Percentiles rank a stretch among this genome's conserved stretches.
Evolutionary conservation across 441 rosid genomes (phyloP).

Genomic region (Croton setiger): DNA sequence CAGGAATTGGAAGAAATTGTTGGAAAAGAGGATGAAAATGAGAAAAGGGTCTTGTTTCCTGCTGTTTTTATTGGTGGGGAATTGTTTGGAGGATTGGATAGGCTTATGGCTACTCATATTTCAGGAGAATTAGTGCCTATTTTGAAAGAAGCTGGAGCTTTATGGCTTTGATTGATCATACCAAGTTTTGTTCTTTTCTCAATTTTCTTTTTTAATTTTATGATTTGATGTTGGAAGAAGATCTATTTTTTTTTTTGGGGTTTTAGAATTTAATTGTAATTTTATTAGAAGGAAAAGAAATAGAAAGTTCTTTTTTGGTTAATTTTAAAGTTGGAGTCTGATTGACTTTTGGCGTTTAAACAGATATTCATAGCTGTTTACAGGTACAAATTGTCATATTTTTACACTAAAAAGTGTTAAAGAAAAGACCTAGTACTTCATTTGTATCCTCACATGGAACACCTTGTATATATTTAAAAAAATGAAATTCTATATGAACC

Average conservation of each 20-base stretch:
- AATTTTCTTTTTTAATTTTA: slow-evolving; percentile 3
- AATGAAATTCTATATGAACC: background rate
- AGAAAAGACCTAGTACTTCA: background rate
- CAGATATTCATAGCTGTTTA: slow-evolving; percentile 16
- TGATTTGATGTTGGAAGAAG: no score
- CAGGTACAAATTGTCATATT: no score
- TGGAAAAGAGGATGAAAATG: background rate
- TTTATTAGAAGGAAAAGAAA: slow-evolving; percentile 7
- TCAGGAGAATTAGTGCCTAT: slow-evolving; percentile 72
- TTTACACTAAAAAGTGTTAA: no score
- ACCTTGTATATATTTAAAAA: background rate
- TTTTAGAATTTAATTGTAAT: slow-evolving; percentile 22
- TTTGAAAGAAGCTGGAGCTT: slow-evolving; percentile 77
- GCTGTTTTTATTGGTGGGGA: slow-evolving; percentile 82
- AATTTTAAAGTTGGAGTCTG: background rate
- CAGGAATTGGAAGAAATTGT: slow-evolving; percentile 38
- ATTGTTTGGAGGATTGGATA: slow-evolving; percentile 81
- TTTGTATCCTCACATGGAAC: slow-evolving; percentile 20
- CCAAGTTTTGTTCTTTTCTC: background rate
- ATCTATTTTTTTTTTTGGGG: no score
- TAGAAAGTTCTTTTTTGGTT: background rate
- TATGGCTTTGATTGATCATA: slow-evolving; percentile 74
- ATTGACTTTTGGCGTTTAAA: background rate
- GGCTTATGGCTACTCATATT: slow-evolving; percentile 88
- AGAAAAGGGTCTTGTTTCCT: slow-evolving; percentile 50